Evolutionary conservation across 768 basidiomycete species (phyloP).

Genomic region (Harrya chromipes): DNA sequence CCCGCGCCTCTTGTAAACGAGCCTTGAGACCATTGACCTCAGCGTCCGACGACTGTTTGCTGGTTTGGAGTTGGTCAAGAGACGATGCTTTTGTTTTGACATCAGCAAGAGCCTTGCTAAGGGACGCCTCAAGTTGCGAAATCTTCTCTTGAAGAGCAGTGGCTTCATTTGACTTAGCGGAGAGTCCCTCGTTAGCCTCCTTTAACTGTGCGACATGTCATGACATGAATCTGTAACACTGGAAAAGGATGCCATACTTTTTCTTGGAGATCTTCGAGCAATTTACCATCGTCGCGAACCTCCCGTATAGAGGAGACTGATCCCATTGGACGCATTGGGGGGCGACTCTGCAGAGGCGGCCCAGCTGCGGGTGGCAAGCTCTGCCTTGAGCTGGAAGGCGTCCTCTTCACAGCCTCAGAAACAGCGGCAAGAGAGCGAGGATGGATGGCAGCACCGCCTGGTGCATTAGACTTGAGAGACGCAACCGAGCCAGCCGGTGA

Average conservation of each 20-base stretch:
- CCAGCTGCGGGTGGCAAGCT: slow-evolving; percentile 32
- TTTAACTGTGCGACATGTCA: slow-evolving; percentile 45
- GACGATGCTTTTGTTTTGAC: slow-evolving; percentile 43
- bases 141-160: slow-evolving; percentile 53
- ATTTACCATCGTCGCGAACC: slow-evolving; percentile 59
- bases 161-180: slow-evolving; percentile 49
- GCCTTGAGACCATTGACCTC: slow-evolving; percentile 45
- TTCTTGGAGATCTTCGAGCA: slow-evolving; percentile 52
- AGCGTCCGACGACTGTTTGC: slow-evolving; percentile 46
- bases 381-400: slow-evolving; percentile 40
- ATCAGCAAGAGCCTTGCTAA: slow-evolving; percentile 46
- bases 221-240: neutral
- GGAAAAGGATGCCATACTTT: slow-evolving; percentile 42
- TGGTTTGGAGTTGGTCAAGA: slow-evolving; percentile 46
- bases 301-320: slow-evolving; percentile 79
- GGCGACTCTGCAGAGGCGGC: slow-evolving; percentile 35
- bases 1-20: slow-evolving; percentile 37
- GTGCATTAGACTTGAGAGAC: slow-evolving; percentile 43
- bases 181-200: slow-evolving; percentile 51
- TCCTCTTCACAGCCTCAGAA: slow-evolving; percentile 60
- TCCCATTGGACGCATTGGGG: slow-evolving; percentile 42
- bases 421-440: slow-evolving; percentile 64
- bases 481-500: slow-evolving; percentile 54
- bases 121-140: slow-evolving; percentile 45
- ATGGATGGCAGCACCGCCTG: slow-evolving; percentile 23